Evolutionary conservation across 805 yeast species (phyloP), one percentile per base, ranked within the genome.

Genomic region (Metschnikowia lochheadii): DNA sequence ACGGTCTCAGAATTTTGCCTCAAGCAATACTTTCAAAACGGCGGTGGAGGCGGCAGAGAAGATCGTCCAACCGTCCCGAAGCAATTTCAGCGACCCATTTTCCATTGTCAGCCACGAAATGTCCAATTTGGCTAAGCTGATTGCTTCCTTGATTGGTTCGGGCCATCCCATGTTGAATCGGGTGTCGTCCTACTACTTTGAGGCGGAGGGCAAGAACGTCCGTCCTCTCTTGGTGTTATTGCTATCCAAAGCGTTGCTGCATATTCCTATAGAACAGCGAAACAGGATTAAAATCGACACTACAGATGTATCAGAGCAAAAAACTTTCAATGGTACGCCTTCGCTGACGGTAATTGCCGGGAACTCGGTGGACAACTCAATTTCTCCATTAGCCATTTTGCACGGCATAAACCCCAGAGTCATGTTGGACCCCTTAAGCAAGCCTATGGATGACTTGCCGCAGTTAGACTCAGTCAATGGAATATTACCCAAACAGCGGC

Each of bases 151-250:
- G 48, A 84, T 92, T 51, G 97, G 98, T 1, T 85, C 95, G 0
- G 96, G 97, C 2, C 97, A 92, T 63, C 97, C 98, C 1, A 85
- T 94, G 10, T 76, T 92, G 53, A 91, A 92, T 69, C 78, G 95
- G 57, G 96, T 92, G 3, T 85, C 96, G n/a, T 82, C 89, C 34
- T 94, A 94, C 71, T 94, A 94, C 70, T 94, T 94, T 60, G 96
- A 91, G 68, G 88, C 94, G 17, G 96, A 92, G 64, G 98, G 99
- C 6, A 94, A 94, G 68, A 95, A 91, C 63, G 89, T 94, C 17
- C 78, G 99, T 51, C 99, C 99, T 1, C 71, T 94, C 56, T 80
- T 94, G 52, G 98, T 94, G 11, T 73, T 94, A 50, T 71, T 94
- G 44, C 73, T 94, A 48, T 82, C 95, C 34, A 86, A 89, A 61